Percentiles rank a stretch among this genome's conserved stretches.
These are phyloP conservation scores for Camelina neglecta DNA, from an alignment of 345 rosid genomes.

Conservation along the genomic window DNA sequence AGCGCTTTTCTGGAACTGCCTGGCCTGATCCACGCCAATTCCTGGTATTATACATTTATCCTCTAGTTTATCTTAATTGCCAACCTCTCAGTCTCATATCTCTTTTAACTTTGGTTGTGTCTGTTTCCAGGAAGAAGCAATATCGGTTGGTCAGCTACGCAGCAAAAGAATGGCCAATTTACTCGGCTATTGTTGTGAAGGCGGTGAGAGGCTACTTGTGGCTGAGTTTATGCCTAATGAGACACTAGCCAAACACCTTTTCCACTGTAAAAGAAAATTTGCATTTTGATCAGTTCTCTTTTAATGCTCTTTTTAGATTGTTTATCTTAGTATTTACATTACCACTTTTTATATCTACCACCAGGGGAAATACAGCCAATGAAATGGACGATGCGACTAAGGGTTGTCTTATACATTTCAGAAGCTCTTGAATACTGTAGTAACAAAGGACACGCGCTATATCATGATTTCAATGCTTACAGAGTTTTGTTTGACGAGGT, in stretches of 20 bases:
- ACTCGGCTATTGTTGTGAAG: constrained; percentile 85
- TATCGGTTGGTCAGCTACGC: constrained; percentile 73
- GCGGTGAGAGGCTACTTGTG: constrained; percentile 75
- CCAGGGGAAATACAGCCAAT: constrained; percentile 92
- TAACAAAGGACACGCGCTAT: constrained; percentile 68
- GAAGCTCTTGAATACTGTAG: constrained; percentile 90
- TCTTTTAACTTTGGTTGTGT: background rate
- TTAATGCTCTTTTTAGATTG: background rate
- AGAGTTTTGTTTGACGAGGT: constrained; percentile 89
- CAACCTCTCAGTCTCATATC: background rate
- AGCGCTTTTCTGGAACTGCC: constrained; percentile 73
- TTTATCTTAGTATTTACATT: background rate
- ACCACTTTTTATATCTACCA: constrained; percentile 29
- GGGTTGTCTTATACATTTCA: constrained; percentile 81
- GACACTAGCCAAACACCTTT: constrained; percentile 86
- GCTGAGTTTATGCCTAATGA: constrained; percentile 87
- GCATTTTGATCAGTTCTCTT: background rate
- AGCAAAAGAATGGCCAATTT: constrained; percentile 72
- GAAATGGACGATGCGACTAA: constrained; percentile 94
- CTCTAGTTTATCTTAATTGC: background rate
- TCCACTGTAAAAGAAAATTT: constrained; percentile 59
- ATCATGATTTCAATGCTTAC: constrained; percentile 93
- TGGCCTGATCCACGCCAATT: constrained; percentile 92
- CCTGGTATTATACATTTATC: constrained; percentile 48
- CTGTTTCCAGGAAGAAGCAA: constrained; percentile 74